These are phyloP conservation scores for Corchorus olitorius DNA, from an alignment of 345 rosid species.

Conservation along the genomic window DNA sequence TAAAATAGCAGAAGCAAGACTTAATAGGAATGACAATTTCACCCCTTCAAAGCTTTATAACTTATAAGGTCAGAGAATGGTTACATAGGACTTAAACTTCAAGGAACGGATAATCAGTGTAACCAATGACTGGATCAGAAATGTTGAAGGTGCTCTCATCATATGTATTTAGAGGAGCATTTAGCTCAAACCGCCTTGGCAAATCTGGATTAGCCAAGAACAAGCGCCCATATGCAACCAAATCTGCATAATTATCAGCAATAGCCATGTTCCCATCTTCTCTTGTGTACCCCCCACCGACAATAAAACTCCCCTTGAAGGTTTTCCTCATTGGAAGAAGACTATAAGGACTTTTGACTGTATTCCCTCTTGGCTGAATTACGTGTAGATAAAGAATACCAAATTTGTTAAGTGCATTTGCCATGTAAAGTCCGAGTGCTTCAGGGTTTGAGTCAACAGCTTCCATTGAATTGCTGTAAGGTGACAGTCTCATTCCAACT, in stretches of 20 bases:
- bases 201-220: slow-evolving; percentile 16
- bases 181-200: background rate
- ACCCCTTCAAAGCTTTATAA: background rate
- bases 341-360: background rate
- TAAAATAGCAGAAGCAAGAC: background rate
- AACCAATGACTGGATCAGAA: background rate
- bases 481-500: slow-evolving; percentile 12
- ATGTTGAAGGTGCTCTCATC: background rate
- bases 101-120: slow-evolving; percentile 5
- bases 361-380: background rate
- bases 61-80: background rate
- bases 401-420: background rate
- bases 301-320: slow-evolving; percentile 5
- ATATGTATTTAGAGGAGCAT: background rate
- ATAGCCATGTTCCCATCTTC: slow-evolving; percentile 10
- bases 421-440: slow-evolving; percentile 12
- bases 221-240: background rate
- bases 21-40: background rate
- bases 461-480: background rate
- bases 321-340: slow-evolving; percentile 10
- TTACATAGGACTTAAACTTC: background rate
- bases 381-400: background rate
- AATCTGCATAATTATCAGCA: background rate
- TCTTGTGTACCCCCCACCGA: background rate
- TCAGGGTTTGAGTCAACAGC: background rate